Evolutionary conservation across 1,139 yeast genomes (phyloP).

Genomic region (Komagataea norvegica): DNA sequence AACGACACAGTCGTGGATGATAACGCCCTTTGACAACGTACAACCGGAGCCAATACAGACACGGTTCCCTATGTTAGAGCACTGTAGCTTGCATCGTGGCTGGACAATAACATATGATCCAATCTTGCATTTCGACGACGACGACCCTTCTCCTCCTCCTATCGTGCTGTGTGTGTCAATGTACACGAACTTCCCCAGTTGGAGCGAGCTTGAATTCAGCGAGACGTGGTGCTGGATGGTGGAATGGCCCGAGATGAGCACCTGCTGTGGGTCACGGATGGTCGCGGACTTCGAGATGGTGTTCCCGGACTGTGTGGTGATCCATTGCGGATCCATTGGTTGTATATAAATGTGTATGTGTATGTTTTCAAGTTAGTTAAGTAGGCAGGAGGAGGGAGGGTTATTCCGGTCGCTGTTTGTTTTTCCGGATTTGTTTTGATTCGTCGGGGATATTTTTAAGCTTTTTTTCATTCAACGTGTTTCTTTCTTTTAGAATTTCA

Average conservation of each 20-base stretch:
- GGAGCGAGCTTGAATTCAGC: slow-evolving; percentile 40
- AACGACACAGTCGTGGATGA: slow-evolving; percentile 61
- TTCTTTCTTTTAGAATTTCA: too few species aligned
- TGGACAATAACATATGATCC: slow-evolving; percentile 62
- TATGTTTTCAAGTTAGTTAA: too few species aligned
- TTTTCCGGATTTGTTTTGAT: too few species aligned
- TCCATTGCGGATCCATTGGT: slow-evolving; percentile 29
- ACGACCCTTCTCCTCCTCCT: too few species aligned
- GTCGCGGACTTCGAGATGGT: slow-evolving; percentile 48
- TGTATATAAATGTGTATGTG: not conserved
- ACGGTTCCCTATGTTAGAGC: slow-evolving; percentile 53
- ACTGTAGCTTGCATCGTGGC: slow-evolving; percentile 33
- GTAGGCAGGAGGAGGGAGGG: too few species aligned
- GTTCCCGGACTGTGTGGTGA: slow-evolving; percentile 51
- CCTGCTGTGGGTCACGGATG: slow-evolving; percentile 40
- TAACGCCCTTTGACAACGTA: slow-evolving; percentile 38
- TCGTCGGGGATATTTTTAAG: too few species aligned
- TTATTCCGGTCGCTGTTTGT: too few species aligned
- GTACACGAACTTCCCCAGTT: slow-evolving; percentile 48
- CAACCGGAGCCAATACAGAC: slow-evolving; percentile 47
- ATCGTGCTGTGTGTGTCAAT: slow-evolving; percentile 33
- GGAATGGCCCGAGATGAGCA: slow-evolving; percentile 42
- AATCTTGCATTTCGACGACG: slow-evolving; percentile 37
- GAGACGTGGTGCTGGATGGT: slow-evolving; percentile 34
- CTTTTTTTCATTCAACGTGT: too few species aligned